Conservation (phyloP, 805 yeast species). For the Candida boidinii region DNA sequence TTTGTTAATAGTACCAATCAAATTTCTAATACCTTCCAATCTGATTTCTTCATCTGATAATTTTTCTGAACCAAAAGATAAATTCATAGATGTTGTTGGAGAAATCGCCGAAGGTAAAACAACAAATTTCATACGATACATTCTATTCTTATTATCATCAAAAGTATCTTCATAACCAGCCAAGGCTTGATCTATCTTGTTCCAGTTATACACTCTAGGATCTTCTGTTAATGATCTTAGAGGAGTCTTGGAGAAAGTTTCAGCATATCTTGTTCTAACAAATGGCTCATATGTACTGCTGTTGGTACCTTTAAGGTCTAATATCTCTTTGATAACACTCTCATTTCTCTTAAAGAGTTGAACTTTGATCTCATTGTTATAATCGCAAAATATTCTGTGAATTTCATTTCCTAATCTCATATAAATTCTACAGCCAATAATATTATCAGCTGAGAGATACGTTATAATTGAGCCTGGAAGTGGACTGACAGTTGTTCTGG, state of each 20-base stretch:
- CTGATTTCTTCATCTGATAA: constrained; percentile 80
- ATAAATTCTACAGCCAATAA: constrained; percentile 58
- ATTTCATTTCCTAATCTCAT: constrained; percentile 75
- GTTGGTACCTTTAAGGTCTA: too few species aligned
- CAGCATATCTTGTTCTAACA: constrained; percentile 74
- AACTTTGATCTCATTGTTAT: constrained; percentile 65
- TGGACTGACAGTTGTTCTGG: constrained; percentile 38
- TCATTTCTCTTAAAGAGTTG: constrained; percentile 52
- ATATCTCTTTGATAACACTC: neutral
- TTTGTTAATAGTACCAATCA: constrained; percentile 55
- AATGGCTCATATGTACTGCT: constrained; percentile 38
- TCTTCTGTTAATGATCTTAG: constrained; percentile 47
- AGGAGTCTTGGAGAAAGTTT: constrained; percentile 47
- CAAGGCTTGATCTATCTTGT: constrained; percentile 78
- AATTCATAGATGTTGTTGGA: constrained; percentile 33
- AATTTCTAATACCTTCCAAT: constrained; percentile 77
- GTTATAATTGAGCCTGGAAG: too few species aligned
- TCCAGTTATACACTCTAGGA: constrained; percentile 71
- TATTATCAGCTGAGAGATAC: constrained; percentile 39
- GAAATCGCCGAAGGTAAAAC: constrained; percentile 73
- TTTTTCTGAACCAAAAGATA: constrained; percentile 39
- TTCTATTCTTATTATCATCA: constrained; percentile 42
- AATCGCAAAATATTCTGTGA: constrained; percentile 73
- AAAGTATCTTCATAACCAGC: constrained; percentile 83
- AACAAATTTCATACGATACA: constrained; percentile 74